Percentiles rank a stretch among this genome's conserved stretches.
Conservation (phyloP, 768 basidiomycete genomes). For the Xanthoconium stramineum region DNA sequence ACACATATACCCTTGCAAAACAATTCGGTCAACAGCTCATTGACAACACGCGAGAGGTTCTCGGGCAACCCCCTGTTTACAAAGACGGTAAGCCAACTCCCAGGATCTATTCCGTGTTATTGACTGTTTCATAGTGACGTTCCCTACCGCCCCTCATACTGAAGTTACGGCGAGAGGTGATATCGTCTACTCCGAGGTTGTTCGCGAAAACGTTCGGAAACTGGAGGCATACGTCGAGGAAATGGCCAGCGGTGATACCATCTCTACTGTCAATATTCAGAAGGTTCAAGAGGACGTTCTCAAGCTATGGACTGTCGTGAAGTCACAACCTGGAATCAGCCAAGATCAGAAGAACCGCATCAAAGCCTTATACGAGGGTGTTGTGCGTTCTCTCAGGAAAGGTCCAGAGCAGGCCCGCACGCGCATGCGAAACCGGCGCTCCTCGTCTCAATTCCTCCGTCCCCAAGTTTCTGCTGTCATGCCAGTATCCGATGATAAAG, state of each 20-base stretch:
- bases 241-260: constrained; percentile 94
- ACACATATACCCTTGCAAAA: constrained; percentile 93
- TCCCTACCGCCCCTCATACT: constrained; percentile 96
- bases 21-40: constrained; percentile 95
- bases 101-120: background rate
- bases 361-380: constrained; percentile 93
- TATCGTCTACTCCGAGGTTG: constrained; percentile 91
- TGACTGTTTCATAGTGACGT: constrained; percentile 62
- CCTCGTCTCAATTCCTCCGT: constrained; percentile 95
- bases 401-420: constrained; percentile 59
- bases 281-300: constrained; percentile 97
- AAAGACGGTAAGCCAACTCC: constrained; percentile 76
- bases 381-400: constrained; percentile 88
- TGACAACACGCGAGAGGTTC: constrained; percentile 85
- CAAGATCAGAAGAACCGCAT: constrained; percentile 95
- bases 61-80: constrained; percentile 84
- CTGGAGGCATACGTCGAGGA: constrained; percentile 97
- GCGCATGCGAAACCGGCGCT: constrained; percentile 71
- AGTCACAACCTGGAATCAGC: constrained; percentile 94
- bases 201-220: constrained; percentile 94
- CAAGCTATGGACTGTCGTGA: constrained; percentile 96
- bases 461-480: constrained; percentile 74
- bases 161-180: constrained; percentile 93
- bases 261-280: constrained; percentile 86
- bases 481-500: constrained; percentile 78